These are phyloP conservation scores for Acidiella bohemica DNA, from an alignment of 495 filamentous ascomycete genomes.

Conservation along the genomic window DNA sequence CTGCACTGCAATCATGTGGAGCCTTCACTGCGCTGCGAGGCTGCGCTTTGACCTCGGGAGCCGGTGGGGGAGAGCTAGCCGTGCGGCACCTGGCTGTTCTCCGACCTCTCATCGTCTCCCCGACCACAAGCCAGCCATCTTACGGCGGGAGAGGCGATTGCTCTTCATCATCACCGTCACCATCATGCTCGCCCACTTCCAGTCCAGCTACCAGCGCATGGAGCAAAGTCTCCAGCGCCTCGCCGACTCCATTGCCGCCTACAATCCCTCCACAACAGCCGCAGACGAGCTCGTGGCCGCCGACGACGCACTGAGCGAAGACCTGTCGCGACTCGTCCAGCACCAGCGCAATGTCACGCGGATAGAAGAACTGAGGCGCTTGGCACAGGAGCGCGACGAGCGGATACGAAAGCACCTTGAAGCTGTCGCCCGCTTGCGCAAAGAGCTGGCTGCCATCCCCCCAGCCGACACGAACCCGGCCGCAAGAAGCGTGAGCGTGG, in stretches of 20 bases:
- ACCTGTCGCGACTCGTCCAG: conserved; percentile 44
- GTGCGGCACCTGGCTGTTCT: too few species aligned
- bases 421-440: conserved; percentile 50
- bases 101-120: too few species aligned
- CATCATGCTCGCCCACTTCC: conserved; percentile 8
- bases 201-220: conserved; percentile 32
- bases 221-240: conserved; percentile 52
- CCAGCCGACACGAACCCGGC: conserved; percentile 37
- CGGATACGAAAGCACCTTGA: conserved; percentile 47
- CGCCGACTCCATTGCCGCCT: conserved; percentile 62
- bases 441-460: conserved; percentile 47
- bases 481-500: conserved; percentile 38
- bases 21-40: too few species aligned
- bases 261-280: conserved; percentile 53
- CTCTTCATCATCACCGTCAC: too few species aligned
- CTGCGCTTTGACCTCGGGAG: too few species aligned
- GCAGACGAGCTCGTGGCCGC: conserved; percentile 54
- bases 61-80: too few species aligned
- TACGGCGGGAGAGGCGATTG: too few species aligned
- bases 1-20: too few species aligned
- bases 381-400: conserved; percentile 43
- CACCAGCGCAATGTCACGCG: conserved; percentile 57
- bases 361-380: conserved; percentile 47
- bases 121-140: too few species aligned
- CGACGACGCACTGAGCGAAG: conserved; percentile 46